Evolutionary conservation across 2,329 filamentous ascomycete genomes (phyloP).

Genomic region (Nemania serpens): DNA sequence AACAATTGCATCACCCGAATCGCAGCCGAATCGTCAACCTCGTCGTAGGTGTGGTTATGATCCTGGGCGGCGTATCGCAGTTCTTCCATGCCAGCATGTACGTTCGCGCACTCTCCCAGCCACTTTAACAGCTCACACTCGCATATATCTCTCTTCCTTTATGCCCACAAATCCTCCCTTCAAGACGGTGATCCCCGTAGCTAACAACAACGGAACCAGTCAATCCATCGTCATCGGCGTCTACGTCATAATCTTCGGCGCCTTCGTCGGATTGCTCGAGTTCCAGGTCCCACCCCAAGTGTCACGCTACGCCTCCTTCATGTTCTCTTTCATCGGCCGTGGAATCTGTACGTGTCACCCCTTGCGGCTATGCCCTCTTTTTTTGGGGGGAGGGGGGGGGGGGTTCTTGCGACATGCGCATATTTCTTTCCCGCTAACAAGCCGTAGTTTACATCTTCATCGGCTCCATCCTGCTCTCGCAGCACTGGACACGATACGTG

Average conservation of each 20-base stretch:
- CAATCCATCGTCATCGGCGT: slow-evolving; percentile 77
- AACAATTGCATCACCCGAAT: slow-evolving; percentile 32
- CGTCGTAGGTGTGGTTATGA: slow-evolving; percentile 82
- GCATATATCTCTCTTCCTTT: not conserved
- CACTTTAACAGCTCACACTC: slow-evolving; percentile 37
- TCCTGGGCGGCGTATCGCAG: slow-evolving; percentile 79
- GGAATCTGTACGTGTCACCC: slow-evolving; percentile 76
- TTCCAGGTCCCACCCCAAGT: slow-evolving; percentile 95
- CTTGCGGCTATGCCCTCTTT: not conserved
- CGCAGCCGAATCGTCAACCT: slow-evolving; percentile 92
- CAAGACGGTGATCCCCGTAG: not conserved
- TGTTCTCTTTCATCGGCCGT: slow-evolving; percentile 96
- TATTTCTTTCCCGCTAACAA: slow-evolving; percentile 11
- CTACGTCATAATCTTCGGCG: slow-evolving; percentile 91
- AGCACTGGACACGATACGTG: slow-evolving; percentile 69
- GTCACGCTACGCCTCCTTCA: slow-evolving; percentile 92
- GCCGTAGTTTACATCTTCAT: slow-evolving; percentile 90
- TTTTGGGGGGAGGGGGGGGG: too few relatives aligned
- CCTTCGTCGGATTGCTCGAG: slow-evolving; percentile 77
- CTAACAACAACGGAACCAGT: slow-evolving; percentile 47
- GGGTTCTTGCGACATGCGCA: too few relatives aligned
- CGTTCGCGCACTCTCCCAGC: slow-evolving; percentile 48
- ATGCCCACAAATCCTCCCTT: not conserved
- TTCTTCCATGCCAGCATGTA: slow-evolving; percentile 68
- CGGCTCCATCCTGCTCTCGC: slow-evolving; percentile 80